Conservation (phyloP, 163 green algal species). For the Volvox carteri region DNA sequence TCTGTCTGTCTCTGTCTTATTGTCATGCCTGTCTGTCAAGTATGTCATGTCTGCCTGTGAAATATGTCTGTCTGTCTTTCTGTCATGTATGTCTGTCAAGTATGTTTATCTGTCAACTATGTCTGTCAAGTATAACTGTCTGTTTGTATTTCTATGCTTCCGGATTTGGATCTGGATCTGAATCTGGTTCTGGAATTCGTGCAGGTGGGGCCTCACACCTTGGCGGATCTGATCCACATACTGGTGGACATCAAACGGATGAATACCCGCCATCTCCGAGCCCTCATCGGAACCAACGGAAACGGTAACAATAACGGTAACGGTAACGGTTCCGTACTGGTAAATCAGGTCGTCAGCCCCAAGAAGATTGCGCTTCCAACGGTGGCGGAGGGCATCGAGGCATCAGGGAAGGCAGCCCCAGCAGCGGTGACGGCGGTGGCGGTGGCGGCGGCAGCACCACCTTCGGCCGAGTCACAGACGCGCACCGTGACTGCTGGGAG, state of each 20-base stretch:
- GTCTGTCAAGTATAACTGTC: neutral
- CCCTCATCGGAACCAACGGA: neutral
- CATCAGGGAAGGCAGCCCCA: neutral
- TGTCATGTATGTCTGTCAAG: too few species aligned
- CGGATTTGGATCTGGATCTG: neutral
- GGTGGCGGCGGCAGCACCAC: neutral
- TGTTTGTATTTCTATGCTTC: neutral
- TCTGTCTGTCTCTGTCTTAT: neutral
- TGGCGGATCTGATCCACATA: constrained; percentile 25
- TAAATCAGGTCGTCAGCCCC: neutral
- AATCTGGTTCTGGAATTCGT: neutral
- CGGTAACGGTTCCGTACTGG: neutral
- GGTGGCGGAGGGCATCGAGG: neutral
- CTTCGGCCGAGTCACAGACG: too few species aligned
- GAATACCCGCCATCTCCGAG: constrained; percentile 23
- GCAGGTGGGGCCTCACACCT: constrained; percentile 33
- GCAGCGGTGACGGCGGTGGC: neutral
- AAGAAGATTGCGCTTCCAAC: constrained; percentile 6
- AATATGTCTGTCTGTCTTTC: too few species aligned
- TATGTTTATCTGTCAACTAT: too few species aligned
- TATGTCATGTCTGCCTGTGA: too few species aligned
- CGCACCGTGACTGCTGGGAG: neutral
- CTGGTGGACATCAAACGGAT: constrained; percentile 36
- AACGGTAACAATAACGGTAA: neutral
- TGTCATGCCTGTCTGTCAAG: too few species aligned